Evolutionary conservation across 1,284 basidiomycete genomes (phyloP).

Genomic region (Grifola frondosa): DNA sequence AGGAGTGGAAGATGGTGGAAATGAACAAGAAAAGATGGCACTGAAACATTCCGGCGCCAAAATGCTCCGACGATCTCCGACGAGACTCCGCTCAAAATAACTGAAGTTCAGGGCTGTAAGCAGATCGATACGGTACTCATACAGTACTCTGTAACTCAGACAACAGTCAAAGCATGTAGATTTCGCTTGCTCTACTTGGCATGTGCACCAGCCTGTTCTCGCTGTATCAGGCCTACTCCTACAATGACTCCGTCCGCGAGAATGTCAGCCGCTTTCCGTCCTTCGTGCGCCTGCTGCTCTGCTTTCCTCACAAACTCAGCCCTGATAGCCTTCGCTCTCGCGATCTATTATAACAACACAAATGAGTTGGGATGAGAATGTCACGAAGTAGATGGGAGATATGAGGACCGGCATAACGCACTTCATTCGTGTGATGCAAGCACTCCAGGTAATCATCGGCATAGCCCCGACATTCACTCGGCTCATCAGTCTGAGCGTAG

Average conservation of each 20-base stretch:
- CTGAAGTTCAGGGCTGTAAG: too few relatives aligned
- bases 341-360: conserved; percentile 47
- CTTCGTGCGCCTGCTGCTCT: conserved; percentile 64
- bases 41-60: too few relatives aligned
- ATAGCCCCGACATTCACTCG: conserved; percentile 69
- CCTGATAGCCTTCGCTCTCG: conserved; percentile 72
- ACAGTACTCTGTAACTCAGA: too few relatives aligned
- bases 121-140: too few relatives aligned
- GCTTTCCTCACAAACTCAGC: conserved; percentile 72
- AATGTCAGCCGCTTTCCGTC: conserved; percentile 71
- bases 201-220: conserved; percentile 38
- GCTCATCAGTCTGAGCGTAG: conserved; percentile 81
- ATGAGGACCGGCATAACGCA: conserved; percentile 33
- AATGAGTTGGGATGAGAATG: background rate
- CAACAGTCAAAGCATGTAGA: too few relatives aligned
- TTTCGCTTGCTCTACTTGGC: conserved; percentile 16
- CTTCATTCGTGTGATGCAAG: conserved; percentile 90
- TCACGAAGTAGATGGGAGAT: conserved; percentile 4
- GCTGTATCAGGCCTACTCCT: conserved; percentile 71
- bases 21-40: too few relatives aligned
- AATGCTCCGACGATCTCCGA: too few relatives aligned
- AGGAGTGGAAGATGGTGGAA: too few relatives aligned
- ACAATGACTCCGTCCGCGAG: conserved; percentile 74
- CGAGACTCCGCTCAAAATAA: too few relatives aligned
- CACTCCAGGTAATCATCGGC: conserved; percentile 94